These are phyloP conservation scores for Paecilomyces niveus DNA, from an alignment of 2,329 filamentous ascomycete species.

Conservation along the genomic window DNA sequence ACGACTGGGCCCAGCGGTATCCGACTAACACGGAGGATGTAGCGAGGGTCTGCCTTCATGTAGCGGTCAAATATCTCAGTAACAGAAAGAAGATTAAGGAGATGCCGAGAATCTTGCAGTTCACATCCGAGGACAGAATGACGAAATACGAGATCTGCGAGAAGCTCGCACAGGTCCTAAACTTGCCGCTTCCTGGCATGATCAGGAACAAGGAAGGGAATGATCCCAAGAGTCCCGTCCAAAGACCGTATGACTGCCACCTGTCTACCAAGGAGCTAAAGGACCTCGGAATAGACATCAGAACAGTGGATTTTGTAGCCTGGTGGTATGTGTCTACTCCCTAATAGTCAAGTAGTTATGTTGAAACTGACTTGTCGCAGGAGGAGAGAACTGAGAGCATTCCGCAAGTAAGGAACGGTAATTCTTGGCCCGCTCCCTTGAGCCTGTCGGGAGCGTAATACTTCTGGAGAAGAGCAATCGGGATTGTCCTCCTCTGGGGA, in stretches of 20 bases:
- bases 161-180: constrained; percentile 71
- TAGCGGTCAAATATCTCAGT: constrained; percentile 61
- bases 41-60: constrained; percentile 67
- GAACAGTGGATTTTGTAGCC: constrained; percentile 64
- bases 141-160: constrained; percentile 89
- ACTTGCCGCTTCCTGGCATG: constrained; percentile 61
- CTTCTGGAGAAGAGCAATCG: background rate
- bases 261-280: constrained; percentile 68
- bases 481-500: background rate
- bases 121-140: constrained; percentile 76
- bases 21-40: constrained; percentile 88
- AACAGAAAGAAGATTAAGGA: constrained; percentile 40
- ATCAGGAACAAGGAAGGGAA: constrained; percentile 61
- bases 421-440: background rate
- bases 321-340: constrained; percentile 62
- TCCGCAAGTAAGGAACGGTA: constrained; percentile 14
- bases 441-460: background rate
- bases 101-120: constrained; percentile 69
- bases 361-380: constrained; percentile 9
- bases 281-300: constrained; percentile 66
- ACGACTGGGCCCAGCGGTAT: constrained; percentile 77
- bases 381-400: constrained; percentile 24
- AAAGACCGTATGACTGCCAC: constrained; percentile 83
- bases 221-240: constrained; percentile 62
- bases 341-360: background rate